Percentiles rank a stretch among this genome's conserved stretches.
phyloP scores from a whole-genome alignment of 495 filamentous ascomycete species.

The Penicillium argentinense region DNA sequence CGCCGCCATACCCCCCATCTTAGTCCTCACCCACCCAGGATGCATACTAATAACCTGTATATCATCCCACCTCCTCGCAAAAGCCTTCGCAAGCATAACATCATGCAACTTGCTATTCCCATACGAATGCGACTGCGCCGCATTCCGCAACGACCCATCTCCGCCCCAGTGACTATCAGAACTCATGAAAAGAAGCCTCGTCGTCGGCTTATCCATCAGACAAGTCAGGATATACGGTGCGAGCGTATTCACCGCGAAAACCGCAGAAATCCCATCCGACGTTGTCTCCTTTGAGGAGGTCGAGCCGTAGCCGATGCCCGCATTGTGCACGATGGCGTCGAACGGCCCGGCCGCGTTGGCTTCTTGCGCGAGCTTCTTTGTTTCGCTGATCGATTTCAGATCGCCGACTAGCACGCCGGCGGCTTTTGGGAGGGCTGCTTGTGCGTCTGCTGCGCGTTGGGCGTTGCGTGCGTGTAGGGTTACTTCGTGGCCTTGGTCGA shows the following conservation, averaged over 20 bases:
- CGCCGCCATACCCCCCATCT: slow-evolving; percentile 57
- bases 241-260: slow-evolving; percentile 57
- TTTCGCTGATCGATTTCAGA: slow-evolving; percentile 50
- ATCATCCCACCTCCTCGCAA: slow-evolving; percentile 49
- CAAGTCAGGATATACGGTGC: slow-evolving; percentile 59
- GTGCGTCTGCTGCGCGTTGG: slow-evolving; percentile 45
- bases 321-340: slow-evolving; percentile 60
- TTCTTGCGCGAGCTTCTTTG: slow-evolving; percentile 50
- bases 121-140: slow-evolving; percentile 39
- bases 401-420: slow-evolving; percentile 52
- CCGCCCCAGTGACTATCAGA: slow-evolving; percentile 52
- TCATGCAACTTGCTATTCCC: slow-evolving; percentile 55
- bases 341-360: slow-evolving; percentile 49
- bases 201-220: slow-evolving; percentile 50
- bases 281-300: slow-evolving; percentile 33
- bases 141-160: slow-evolving; percentile 39
- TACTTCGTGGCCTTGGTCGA: slow-evolving; percentile 53
- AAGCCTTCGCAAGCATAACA: slow-evolving; percentile 53
- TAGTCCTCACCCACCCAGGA: slow-evolving; percentile 65
- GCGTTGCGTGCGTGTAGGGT: slow-evolving; percentile 57
- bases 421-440: slow-evolving; percentile 46
- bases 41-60: slow-evolving; percentile 51
- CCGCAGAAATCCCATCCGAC: slow-evolving; percentile 48
- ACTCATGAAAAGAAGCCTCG: slow-evolving; percentile 51
- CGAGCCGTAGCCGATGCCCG: slow-evolving; percentile 44